Evolutionary conservation across 163 green algal genomes (phyloP), one percentile per base, ranked within the genome.

Genomic region (Scenedesmus sp.): DNA sequence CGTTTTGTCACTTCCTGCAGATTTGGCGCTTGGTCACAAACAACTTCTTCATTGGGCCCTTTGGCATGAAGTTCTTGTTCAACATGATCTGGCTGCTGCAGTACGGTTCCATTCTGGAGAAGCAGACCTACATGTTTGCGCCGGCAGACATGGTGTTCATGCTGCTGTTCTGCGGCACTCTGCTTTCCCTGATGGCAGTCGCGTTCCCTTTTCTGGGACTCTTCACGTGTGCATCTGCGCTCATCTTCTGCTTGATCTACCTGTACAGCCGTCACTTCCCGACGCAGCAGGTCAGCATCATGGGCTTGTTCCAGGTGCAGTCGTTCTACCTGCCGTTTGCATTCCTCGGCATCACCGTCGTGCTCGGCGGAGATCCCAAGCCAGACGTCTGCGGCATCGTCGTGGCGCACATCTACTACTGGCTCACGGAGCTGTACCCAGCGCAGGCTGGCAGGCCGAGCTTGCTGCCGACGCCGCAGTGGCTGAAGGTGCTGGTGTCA

Each of bases 241-340:
- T 97, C n/a, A 92, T 96, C 40, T 95, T 95, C 90, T 92, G 90
- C 78, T 61, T 96, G 26, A 70, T 97, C 30, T 97, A 97, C 90
- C 86, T 98, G 40, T 98, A 96, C 95, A 95, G 89, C 79, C 84
- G 94, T 1, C 92, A 96, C 72, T 96, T 95, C 88, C 92, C 96
- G 0, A 86, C 49, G 20, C 59, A 85, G 51, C 81, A 89, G 37
- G 94, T 96, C 59, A 95, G 85, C 65, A 94, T 99, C 81, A 94
- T 98, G 61, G 98, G 98, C 6, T 93, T 99, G 44, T 98, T 99
- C 95, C 97, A 95, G 56, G 98, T 99, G 90, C 97, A 97, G 44
- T 96, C 98, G 33, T 98, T 98, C 78, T 99, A 99, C 93, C 93
- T 99, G 42, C 98, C 98, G 0, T 99, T 98, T 96, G 98, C 99